phyloP scores from a whole-genome alignment of 352 stramenopile genomes.

The Phytophthora pini region DNA sequence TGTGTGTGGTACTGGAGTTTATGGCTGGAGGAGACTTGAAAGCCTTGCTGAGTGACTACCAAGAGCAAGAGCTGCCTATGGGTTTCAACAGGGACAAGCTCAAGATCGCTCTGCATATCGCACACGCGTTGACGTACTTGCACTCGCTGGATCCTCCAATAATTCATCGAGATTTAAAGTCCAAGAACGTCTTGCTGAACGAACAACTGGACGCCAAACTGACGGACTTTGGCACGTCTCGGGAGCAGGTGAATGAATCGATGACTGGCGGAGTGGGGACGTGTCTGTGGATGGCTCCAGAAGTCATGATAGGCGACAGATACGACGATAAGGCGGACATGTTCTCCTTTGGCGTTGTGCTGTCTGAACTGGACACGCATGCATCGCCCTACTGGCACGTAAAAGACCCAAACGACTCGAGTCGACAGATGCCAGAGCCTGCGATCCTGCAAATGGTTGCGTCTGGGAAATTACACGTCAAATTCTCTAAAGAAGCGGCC shows the following conservation, averaged over 20 bases:
- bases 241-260: conserved; percentile 32
- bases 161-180: conserved; percentile 63
- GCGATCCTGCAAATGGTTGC: conserved; percentile 57
- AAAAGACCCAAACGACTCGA: conserved; percentile 36
- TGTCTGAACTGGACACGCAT: conserved; percentile 45
- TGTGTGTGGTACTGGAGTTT: conserved; percentile 63
- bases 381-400: conserved; percentile 32
- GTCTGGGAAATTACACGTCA: conserved; percentile 46
- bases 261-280: conserved; percentile 49
- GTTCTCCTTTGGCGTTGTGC: conserved; percentile 51
- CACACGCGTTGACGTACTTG: conserved; percentile 49
- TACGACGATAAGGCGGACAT: conserved; percentile 55
- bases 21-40: conserved; percentile 65
- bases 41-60: conserved; percentile 38
- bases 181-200: conserved; percentile 55
- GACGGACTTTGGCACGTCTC: conserved; percentile 49
- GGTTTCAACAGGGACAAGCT: conserved; percentile 47
- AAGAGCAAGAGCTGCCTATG: conserved; percentile 19
- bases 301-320: conserved; percentile 46
- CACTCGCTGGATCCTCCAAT: conserved; percentile 44
- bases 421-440: conserved; percentile 36
- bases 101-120: conserved; percentile 44
- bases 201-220: conserved; percentile 48
- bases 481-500: conserved; percentile 37
- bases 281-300: conserved; percentile 49